Percentiles rank a stretch among this genome's conserved stretches.
phyloP scores from a whole-genome alignment of 495 filamentous ascomycete species.

The Trichocladium antarcticum region DNA sequence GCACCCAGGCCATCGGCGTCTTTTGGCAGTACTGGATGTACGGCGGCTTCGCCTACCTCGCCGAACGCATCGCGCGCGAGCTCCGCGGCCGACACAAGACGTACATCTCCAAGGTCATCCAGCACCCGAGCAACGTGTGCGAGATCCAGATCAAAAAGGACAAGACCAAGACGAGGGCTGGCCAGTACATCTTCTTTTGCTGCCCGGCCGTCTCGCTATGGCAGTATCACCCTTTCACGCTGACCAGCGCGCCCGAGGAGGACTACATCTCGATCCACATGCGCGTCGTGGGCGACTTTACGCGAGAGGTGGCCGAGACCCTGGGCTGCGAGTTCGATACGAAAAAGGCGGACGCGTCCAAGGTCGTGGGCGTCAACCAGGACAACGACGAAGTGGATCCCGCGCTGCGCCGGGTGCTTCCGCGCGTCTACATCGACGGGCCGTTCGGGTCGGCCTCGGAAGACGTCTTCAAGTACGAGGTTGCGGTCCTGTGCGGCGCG shows the following conservation, averaged over 20 bases:
- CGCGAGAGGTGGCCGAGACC: conserved; percentile 48
- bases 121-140: conserved; percentile 71
- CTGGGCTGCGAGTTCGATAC: conserved; percentile 60
- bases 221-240: conserved; percentile 71
- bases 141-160: conserved; percentile 83
- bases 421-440: conserved; percentile 66
- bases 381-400: conserved; percentile 51
- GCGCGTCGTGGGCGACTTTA: conserved; percentile 61
- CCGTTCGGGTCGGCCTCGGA: conserved; percentile 71
- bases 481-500: conserved; percentile 55
- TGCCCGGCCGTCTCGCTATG: conserved; percentile 69
- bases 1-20: conserved; percentile 51
- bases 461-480: conserved; percentile 68
- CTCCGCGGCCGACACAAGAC: conserved; percentile 62
- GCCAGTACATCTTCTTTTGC: conserved; percentile 75
- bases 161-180: conserved; percentile 61
- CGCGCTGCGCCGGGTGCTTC: conserved; percentile 56
- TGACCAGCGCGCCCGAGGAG: conserved; percentile 70
- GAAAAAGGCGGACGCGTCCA: conserved; percentile 42
- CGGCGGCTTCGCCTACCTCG: conserved; percentile 59
- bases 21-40: conserved; percentile 78
- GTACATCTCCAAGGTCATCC: conserved; percentile 71
- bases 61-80: conserved; percentile 58
- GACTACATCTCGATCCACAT: conserved; percentile 75
- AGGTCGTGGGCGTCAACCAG: conserved; percentile 54